Percentiles rank a stretch among this genome's conserved stretches.
Conservation (phyloP, 2,329 filamentous ascomycete genomes). For the Colletotrichum magnum region DNA sequence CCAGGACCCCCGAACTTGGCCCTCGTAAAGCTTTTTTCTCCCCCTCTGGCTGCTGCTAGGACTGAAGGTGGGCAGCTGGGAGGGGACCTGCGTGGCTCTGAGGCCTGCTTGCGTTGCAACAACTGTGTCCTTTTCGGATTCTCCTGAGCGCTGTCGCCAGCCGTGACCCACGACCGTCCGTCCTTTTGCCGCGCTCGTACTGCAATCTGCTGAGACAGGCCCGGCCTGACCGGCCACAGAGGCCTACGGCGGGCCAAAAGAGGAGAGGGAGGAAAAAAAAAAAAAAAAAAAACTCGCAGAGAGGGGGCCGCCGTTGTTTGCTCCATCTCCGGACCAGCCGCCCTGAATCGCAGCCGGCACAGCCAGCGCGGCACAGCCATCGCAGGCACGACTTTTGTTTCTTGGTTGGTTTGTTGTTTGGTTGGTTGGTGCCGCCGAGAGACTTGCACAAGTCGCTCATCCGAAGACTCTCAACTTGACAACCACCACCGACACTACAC, state of each 20-base stretch:
- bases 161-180: conserved; percentile 22
- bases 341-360: conserved; percentile 14
- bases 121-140: conserved; percentile 34
- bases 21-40: background rate
- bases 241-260: conserved; percentile 26
- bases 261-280: background rate
- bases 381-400: background rate
- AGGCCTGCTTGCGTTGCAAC: conserved; percentile 2
- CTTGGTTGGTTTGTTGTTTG: too few species aligned
- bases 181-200: conserved; percentile 26
- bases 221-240: conserved; percentile 27
- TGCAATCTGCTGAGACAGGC: conserved; percentile 29
- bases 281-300: too few species aligned
- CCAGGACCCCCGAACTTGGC: background rate
- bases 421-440: background rate
- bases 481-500: background rate
- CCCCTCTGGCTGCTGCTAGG: background rate
- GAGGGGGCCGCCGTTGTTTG: background rate
- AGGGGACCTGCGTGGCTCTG: conserved; percentile 4
- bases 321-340: conserved; percentile 16
- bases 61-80: background rate
- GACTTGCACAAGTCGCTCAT: conserved; percentile 5
- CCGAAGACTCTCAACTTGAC: conserved; percentile 1
- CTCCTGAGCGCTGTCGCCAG: conserved; percentile 14
- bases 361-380: conserved; percentile 2